Evolutionary conservation across 345 rosid genomes (phyloP).

Genomic region (Rhodamnia argentea): DNA sequence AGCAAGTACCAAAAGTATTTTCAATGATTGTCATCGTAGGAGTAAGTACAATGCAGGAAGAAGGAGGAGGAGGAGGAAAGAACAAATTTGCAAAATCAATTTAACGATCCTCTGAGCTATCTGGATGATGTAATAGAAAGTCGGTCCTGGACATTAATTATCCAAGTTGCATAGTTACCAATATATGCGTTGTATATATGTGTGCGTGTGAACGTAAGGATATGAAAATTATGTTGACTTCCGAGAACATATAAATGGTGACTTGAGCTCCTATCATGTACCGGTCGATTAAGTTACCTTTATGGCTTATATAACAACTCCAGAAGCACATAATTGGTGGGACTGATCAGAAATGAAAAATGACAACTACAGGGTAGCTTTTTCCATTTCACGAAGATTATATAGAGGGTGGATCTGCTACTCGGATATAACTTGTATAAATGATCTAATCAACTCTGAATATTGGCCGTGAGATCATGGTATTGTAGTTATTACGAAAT

Average conservation of each 20-base stretch:
- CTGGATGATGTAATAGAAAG: background rate
- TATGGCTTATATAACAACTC: background rate
- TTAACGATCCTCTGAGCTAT: background rate
- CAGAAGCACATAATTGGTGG: background rate
- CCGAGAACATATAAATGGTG: background rate
- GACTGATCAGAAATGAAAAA: background rate
- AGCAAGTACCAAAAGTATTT: constrained; percentile 2
- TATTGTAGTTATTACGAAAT: background rate
- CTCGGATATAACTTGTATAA: background rate
- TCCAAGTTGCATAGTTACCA: background rate
- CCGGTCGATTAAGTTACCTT: background rate
- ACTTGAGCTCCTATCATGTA: background rate
- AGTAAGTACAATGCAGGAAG: background rate
- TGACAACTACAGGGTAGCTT: background rate
- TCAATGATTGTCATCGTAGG: background rate
- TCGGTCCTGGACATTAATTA: background rate
- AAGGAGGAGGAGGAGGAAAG: background rate
- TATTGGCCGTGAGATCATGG: background rate
- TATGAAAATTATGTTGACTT: background rate
- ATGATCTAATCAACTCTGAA: background rate
- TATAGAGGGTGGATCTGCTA: background rate
- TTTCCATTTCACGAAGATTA: background rate
- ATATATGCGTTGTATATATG: background rate
- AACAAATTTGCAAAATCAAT: background rate
- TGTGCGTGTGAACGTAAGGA: background rate